A percentile compares a stretch with the other conserved stretches of the same genome.
Evolutionary conservation across 306 rosid species (phyloP).

Genomic region (Prunus kanzakura): DNA sequence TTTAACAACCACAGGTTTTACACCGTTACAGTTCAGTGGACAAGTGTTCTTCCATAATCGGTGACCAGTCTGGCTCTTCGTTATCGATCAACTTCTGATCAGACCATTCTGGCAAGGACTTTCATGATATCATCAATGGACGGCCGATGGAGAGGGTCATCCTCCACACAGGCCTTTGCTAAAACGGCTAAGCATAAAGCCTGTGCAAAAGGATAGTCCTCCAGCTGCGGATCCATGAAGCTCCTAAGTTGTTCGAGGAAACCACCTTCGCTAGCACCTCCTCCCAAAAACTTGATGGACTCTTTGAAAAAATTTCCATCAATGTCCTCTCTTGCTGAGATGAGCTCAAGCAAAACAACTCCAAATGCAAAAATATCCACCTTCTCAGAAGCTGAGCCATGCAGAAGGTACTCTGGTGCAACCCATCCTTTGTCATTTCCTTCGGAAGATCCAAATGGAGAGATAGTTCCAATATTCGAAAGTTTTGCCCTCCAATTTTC

Average conservation of each 20-base stretch:
- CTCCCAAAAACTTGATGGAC: slow-evolving; percentile 49
- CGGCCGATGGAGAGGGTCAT: slow-evolving; percentile 59
- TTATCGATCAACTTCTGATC: slow-evolving; percentile 4
- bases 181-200: slow-evolving; percentile 54
- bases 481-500: slow-evolving; percentile 51
- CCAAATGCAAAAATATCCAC: slow-evolving; percentile 68
- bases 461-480: slow-evolving; percentile 44
- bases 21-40: background rate
- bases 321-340: slow-evolving; percentile 50
- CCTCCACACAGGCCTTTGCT: slow-evolving; percentile 66
- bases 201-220: slow-evolving; percentile 51
- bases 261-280: slow-evolving; percentile 44
- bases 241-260: slow-evolving; percentile 60
- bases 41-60: background rate
- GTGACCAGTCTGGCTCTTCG: background rate
- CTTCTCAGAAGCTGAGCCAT: slow-evolving; percentile 37
- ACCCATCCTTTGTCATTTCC: slow-evolving; percentile 32
- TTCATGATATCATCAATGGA: slow-evolving; percentile 64
- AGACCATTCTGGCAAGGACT: slow-evolving; percentile 55
- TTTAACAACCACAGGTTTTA: background rate
- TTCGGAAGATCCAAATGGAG: slow-evolving; percentile 3
- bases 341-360: slow-evolving; percentile 58
- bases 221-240: slow-evolving; percentile 58
- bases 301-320: slow-evolving; percentile 48
- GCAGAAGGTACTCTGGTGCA: slow-evolving; percentile 31